Base-by-base conservation (phyloP, 2,329 filamentous ascomycete genomes). In the Colletotrichum shisoi region DNA sequence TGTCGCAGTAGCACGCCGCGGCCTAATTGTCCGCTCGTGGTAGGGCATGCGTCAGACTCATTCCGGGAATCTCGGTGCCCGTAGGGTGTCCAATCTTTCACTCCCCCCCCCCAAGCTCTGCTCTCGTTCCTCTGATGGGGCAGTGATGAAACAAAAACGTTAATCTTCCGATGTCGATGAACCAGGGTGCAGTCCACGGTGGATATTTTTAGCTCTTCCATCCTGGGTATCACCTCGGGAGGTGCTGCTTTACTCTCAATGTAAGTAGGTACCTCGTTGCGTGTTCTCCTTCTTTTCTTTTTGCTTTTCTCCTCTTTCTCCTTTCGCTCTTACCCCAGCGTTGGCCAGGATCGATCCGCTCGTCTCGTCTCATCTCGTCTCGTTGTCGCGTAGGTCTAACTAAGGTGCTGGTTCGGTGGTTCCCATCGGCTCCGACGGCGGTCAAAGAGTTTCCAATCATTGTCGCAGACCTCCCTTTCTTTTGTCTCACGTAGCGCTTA, bases 81-180 rank as follows among this genome's bases (percentile, higher is more conserved):
- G 44, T 45, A 19, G 27, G 45, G 39, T 57, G 37, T 27, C 52
- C 52, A 37, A n/a, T 57, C 53, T 42, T 45, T 57, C n/a, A 31
- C 27, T 19, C 31, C 15, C 27, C 15, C 27, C 53, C 15, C 53
- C 27, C 5, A 49, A 34, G 45, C 27, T 54, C 53, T 69, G 57
- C 58, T 69, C 64, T 57, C 53, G 39, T 67, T 63, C 53, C 57
- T 62, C 59, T 60, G 46, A 63, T 63, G 67, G 67, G 53, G 51
- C 67, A 67, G 52, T 53, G 58, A 56, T 69, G 67, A 67, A 69
- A 68, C 63, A 60, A 39, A 59, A 67, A 63, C 46, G 63, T 63
- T 68, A 69, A 69, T 69, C 63, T 69, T 69, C 67, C 67, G 63
- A 69, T 54, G 58, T 57, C 37, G 67, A 69, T 63, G 54, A 44